These are phyloP conservation scores for Rostrohypoxylon terebratum DNA, from an alignment of 495 filamentous ascomycete genomes.

Conservation along the genomic window DNA sequence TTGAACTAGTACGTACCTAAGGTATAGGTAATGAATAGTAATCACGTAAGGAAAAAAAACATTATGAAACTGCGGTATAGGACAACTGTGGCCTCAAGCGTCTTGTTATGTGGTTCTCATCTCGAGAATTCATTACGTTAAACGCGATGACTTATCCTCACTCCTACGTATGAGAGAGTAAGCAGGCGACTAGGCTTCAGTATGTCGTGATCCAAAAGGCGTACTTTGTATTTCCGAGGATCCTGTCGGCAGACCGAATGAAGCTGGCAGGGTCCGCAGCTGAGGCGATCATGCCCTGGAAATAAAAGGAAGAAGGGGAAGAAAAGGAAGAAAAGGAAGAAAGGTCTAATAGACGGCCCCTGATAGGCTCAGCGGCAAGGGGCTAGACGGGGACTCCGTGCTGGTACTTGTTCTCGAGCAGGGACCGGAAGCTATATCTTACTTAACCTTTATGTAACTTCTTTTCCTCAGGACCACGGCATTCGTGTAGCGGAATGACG, in stretches of 20 bases:
- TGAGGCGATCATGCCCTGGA: slow-evolving; percentile 6
- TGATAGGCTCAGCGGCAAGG: slow-evolving; percentile 26
- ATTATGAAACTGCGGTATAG: not conserved
- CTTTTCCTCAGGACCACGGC: slow-evolving; percentile 29
- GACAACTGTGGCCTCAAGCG: not conserved
- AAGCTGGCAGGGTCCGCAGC: slow-evolving; percentile 14
- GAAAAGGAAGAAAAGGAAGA: not conserved
- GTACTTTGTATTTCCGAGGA: slow-evolving; percentile 23
- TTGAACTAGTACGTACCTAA: too few species aligned
- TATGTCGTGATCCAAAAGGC: slow-evolving; percentile 27
- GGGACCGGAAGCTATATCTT: slow-evolving; percentile 39
- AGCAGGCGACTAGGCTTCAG: slow-evolving; percentile 10
- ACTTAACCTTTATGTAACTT: slow-evolving; percentile 47
- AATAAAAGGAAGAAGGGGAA: not conserved
- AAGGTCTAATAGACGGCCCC: not conserved
- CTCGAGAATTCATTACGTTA: not conserved
- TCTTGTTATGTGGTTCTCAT: not conserved
- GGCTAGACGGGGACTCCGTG: slow-evolving; percentile 11
- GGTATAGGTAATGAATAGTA: not conserved
- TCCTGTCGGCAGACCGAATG: slow-evolving; percentile 17
- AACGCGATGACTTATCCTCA: not conserved
- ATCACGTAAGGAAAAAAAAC: not conserved
- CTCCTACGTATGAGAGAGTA: not conserved
- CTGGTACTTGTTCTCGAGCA: slow-evolving; percentile 16
- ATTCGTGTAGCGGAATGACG: slow-evolving; percentile 43